These are phyloP conservation scores for Ceratobasidium sp. DNA, from an alignment of 1,284 basidiomycete species.

Conservation along the genomic window DNA sequence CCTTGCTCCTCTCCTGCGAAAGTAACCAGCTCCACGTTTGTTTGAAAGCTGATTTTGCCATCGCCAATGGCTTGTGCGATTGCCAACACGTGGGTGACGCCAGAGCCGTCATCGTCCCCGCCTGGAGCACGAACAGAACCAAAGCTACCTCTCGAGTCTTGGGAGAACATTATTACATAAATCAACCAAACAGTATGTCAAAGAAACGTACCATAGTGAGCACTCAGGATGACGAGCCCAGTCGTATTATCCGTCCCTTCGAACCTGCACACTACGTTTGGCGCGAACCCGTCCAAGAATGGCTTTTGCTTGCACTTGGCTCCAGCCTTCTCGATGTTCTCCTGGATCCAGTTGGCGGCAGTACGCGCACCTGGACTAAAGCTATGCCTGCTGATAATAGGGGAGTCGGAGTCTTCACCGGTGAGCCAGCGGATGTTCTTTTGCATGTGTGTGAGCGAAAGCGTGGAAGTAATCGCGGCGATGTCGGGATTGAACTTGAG, in stretches of 20 bases:
- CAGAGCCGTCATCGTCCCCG: constrained; percentile 83
- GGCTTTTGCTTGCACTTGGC: constrained; percentile 72
- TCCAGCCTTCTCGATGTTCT: constrained; percentile 74
- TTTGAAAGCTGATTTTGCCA: constrained; percentile 63
- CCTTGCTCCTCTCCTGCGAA: constrained; percentile 62
- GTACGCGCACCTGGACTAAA: constrained; percentile 73
- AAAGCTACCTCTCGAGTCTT: constrained; percentile 84
- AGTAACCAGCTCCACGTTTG: constrained; percentile 55
- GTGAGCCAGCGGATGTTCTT: constrained; percentile 82
- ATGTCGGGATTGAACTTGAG: constrained; percentile 58
- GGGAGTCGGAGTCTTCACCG: constrained; percentile 74
- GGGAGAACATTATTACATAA: constrained; percentile 44
- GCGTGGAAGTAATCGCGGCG: constrained; percentile 69
- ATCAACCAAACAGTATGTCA: neutral
- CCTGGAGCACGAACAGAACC: constrained; percentile 78
- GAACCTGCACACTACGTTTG: constrained; percentile 78
- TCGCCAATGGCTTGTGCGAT: constrained; percentile 76
- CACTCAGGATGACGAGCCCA: constrained; percentile 24
- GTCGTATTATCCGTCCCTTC: constrained; percentile 29
- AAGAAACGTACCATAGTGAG: constrained; percentile 33
- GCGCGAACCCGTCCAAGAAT: constrained; percentile 78
- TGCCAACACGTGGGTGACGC: constrained; percentile 76
- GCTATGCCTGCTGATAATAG: constrained; percentile 78
- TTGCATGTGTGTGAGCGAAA: constrained; percentile 70
- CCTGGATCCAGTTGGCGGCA: constrained; percentile 81